Evolutionary conservation across 2,329 filamentous ascomycete species (phyloP).

Genomic region (Cercospora janseana): DNA sequence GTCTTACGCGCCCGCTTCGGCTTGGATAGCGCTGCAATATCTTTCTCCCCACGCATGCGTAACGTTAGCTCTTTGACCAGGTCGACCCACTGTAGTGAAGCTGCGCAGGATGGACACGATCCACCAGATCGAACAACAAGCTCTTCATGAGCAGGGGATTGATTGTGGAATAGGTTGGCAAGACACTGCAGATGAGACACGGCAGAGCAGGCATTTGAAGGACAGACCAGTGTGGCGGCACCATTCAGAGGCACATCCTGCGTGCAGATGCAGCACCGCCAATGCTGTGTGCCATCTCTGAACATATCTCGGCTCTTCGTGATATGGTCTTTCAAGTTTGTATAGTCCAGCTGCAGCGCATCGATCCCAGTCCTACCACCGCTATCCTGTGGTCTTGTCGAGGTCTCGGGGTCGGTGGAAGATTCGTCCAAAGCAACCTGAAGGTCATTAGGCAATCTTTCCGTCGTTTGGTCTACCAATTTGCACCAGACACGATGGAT

Average conservation of each 20-base stretch:
- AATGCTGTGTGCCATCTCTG: slow-evolving; percentile 36
- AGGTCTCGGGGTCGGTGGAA: slow-evolving; percentile 7
- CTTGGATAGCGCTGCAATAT: slow-evolving; percentile 67
- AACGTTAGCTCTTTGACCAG: slow-evolving; percentile 82
- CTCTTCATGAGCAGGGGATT: slow-evolving; percentile 33
- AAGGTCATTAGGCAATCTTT: slow-evolving; percentile 51
- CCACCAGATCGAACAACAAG: slow-evolving; percentile 58
- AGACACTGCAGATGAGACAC: slow-evolving; percentile 58
- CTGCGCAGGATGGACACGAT: slow-evolving; percentile 67
- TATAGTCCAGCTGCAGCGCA: slow-evolving; percentile 55
- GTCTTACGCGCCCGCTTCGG: slow-evolving; percentile 25
- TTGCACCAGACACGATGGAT: slow-evolving; percentile 67
- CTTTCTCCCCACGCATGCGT: slow-evolving; percentile 66
- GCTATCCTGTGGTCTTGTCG: slow-evolving; percentile 13
- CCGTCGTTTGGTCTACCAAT: slow-evolving; percentile 53
- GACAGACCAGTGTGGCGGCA: slow-evolving; percentile 53
- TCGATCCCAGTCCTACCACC: slow-evolving; percentile 39
- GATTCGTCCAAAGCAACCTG: slow-evolving; percentile 40
- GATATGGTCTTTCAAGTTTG: slow-evolving; percentile 49
- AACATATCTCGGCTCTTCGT: slow-evolving; percentile 52
- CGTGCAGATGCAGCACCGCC: slow-evolving; percentile 53
- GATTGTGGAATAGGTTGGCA: slow-evolving; percentile 51
- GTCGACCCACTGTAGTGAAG: slow-evolving; percentile 65
- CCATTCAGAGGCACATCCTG: slow-evolving; percentile 38
- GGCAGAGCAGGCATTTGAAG: slow-evolving; percentile 47